Percentiles rank a stretch among this genome's conserved stretches.
These are phyloP conservation scores for Castanopsis chinensis DNA, from an alignment of 306 rosid genomes.

Conservation along the genomic window DNA sequence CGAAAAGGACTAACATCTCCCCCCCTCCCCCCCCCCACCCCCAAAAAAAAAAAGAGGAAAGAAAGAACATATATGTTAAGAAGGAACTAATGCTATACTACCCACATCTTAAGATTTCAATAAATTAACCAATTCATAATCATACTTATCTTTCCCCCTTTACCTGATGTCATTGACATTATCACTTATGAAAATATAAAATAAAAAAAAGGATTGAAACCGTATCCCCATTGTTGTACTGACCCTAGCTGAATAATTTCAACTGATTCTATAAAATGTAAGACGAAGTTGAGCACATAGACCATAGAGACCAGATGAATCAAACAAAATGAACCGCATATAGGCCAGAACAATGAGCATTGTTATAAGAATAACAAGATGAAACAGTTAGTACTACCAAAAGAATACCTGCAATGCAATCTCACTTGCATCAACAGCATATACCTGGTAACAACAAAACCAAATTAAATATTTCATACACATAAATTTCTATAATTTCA, in stretches of 20 bases:
- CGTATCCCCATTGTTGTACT: neutral
- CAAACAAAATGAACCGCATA: neutral
- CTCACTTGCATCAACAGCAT: slow-evolving; percentile 98
- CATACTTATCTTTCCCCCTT: neutral
- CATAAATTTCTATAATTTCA: neutral
- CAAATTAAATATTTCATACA: slow-evolving; percentile 17
- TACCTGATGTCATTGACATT: neutral
- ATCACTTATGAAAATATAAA: neutral
- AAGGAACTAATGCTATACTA: neutral
- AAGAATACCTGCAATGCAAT: slow-evolving; percentile 89
- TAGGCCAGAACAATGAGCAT: neutral
- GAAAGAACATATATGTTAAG: neutral
- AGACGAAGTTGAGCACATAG: neutral
- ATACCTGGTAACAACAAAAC: slow-evolving; percentile 59
- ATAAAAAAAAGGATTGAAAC: neutral
- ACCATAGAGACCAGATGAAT: neutral
- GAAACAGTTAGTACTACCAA: slow-evolving; percentile 10
- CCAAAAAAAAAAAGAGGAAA: too few relatives aligned
- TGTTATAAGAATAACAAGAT: neutral
- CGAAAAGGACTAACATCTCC: too few relatives aligned
- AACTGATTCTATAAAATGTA: neutral
- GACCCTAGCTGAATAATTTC: neutral
- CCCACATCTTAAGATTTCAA: neutral
- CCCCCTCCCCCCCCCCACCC: too few relatives aligned
- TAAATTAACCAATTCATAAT: neutral